phyloP scores from a whole-genome alignment of 2,329 filamentous ascomycete species.

The Aphanocladium album region DNA sequence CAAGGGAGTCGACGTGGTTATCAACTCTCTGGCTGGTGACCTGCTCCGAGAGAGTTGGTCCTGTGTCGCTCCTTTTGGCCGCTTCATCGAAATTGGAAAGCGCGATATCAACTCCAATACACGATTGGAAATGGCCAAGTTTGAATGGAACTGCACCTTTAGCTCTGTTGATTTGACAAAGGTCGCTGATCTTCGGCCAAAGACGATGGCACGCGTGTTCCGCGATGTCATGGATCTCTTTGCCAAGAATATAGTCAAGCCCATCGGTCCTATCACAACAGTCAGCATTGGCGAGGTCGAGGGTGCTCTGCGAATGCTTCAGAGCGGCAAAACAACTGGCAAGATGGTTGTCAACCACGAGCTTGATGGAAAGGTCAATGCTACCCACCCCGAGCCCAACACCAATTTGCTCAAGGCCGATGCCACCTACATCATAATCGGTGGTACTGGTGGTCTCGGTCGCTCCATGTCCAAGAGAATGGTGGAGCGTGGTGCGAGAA shows the following conservation, averaged over 20 bases:
- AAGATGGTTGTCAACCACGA: constrained; percentile 41
- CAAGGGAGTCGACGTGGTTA: constrained; percentile 64
- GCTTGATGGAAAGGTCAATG: constrained; percentile 36
- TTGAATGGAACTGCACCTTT: constrained; percentile 42
- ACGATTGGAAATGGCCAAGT: constrained; percentile 44
- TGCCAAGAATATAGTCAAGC: constrained; percentile 27
- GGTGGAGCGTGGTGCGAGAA: constrained; percentile 41
- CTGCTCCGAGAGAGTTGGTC: constrained; percentile 37
- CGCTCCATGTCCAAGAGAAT: constrained; percentile 46
- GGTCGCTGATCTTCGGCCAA: constrained; percentile 37
- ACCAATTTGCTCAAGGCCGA: constrained; percentile 32
- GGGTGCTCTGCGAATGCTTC: constrained; percentile 30
- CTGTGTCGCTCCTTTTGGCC: constrained; percentile 39
- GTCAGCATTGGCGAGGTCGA: constrained; percentile 36
- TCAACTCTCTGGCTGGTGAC: constrained; percentile 45
- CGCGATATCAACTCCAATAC: constrained; percentile 35
- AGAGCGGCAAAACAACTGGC: constrained; percentile 32
- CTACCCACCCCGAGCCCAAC: constrained; percentile 17
- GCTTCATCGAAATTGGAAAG: constrained; percentile 42
- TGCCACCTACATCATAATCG: constrained; percentile 46
- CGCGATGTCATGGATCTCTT: constrained; percentile 32
- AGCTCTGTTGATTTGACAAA: constrained; percentile 41
- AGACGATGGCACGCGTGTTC: constrained; percentile 34
- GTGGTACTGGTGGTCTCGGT: constrained; percentile 48
- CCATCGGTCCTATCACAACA: constrained; percentile 30